Base-by-base conservation (phyloP, 2,329 filamentous ascomycete genomes). In the Ophiostoma populinum region DNA sequence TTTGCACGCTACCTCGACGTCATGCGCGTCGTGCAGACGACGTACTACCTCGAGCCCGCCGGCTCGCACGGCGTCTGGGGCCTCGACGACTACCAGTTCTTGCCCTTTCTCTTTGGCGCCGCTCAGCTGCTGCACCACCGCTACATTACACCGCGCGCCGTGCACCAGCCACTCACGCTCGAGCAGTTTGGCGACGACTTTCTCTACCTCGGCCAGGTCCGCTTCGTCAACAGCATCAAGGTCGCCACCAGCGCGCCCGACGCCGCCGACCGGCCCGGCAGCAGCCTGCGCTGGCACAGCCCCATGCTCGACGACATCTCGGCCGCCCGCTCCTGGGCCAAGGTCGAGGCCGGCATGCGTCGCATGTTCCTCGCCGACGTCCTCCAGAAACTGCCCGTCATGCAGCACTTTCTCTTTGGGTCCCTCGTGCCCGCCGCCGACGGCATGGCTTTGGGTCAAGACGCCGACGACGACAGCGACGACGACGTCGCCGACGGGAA, bases 241-340 rank as follows among this genome's bases (percentile, higher is more conserved):
- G 37, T 41, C 11, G 42, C 43, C 13, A 38, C 41, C n/a, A n/a
- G n/a, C n/a, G n/a, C n/a, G 17, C 13, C 32, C 3, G 27, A 22
- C 2, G 30, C 12, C 6, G 17, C 27, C 4, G 25, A 15, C 7
- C 13, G 20, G 6, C 15, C 93, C 83, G 1, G 94, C 39, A 83
- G 92, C 49, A 87, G 86, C 1, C 60, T 98, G 41, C 70, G 90
- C 29, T 98, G 90, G 90, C 92, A 98, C 50, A 86, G 78, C 43
- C 90, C 92, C 4, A 95, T 98, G 92, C 70, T 98, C 13, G 90
- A 98, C 51, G 90, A 98, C 53, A 98, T 98, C 44, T 90, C 80
- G 4, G 76, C 82, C 1, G 80, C 87, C 12, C 86, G 82, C 53
- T 80, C 67, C 25, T 98, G 90, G 90, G 61, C 57, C 44, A 98